A percentile compares a stretch with the other conserved stretches of the same genome.
Conservation (phyloP, 768 basidiomycete genomes). For the Hydnum rufescens region DNA sequence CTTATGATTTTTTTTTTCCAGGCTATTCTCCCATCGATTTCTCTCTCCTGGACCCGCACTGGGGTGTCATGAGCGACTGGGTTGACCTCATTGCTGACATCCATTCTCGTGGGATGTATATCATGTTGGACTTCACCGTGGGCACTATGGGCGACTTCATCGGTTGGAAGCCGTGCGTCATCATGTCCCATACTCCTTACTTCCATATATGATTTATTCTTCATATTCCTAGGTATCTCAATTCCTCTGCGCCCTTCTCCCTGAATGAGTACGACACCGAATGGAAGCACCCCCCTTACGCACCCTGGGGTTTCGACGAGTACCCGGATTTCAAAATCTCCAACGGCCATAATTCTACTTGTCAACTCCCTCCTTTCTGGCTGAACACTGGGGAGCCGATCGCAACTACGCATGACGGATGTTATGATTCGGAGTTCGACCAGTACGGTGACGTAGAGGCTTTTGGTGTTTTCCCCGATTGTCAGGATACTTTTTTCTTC, state of each 20-base stretch:
- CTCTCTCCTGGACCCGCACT: conserved; percentile 78
- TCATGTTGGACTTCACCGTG: conserved; percentile 87
- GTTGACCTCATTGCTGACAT: conserved; percentile 48
- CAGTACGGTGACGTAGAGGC: conserved; percentile 96
- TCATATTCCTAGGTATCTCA: conserved; percentile 36
- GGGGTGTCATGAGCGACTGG: conserved; percentile 75
- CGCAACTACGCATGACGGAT: conserved; percentile 41
- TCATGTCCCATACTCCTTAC: background rate
- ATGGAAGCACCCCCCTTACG: conserved; percentile 55
- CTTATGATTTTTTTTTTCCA: conserved; percentile 17
- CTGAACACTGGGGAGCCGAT: conserved; percentile 48
- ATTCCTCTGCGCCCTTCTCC: conserved; percentile 60
- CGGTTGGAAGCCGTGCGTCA: conserved; percentile 57
- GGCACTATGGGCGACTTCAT: conserved; percentile 81
- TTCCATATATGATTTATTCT: conserved; percentile 3
- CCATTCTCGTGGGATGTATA: conserved; percentile 69
- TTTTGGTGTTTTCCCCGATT: conserved; percentile 88
- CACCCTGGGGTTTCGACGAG: conserved; percentile 71
- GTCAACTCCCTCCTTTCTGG: conserved; percentile 64
- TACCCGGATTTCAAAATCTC: conserved; percentile 65
- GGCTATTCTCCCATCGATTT: conserved; percentile 92
- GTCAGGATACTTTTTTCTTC: conserved; percentile 13
- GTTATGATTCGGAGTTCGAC: conserved; percentile 71
- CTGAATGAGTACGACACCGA: conserved; percentile 49
- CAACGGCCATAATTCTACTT: conserved; percentile 57